Evolutionary conservation across 2,329 filamentous ascomycete species (phyloP), one percentile per base, ranked within the genome.

Genomic region (Sarocladium kiliense): DNA sequence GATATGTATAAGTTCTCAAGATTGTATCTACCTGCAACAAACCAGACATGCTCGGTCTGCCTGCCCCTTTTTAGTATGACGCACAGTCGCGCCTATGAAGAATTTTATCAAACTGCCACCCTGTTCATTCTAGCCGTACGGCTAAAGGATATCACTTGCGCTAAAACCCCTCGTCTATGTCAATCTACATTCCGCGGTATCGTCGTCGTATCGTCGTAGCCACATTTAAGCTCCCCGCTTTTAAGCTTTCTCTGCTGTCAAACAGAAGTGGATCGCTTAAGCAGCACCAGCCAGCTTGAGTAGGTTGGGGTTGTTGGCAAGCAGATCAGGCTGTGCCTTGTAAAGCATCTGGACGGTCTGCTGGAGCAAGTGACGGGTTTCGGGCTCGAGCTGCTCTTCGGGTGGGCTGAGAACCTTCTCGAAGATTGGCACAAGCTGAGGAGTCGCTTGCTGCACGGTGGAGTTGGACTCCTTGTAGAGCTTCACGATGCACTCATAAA

Each of bases 401-500:
- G 88, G 88, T 49, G 84, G 79, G 56, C 79, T 76, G 55, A 93
- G 78, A 18, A 92, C 88, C 65, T 88, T 78, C 66, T 89, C 82
- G 62, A 94, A 88, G 57, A 92, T 72, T 12, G 82, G 79, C 61
- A 91, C 74, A 56, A 94, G 77, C 66, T 84, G 79, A 36, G 84
- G 79, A 3, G 89, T 91, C 47, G 91, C 78, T 63, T 82, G 77
- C 70, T 86, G 82, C 47, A 92, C 80, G 2, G 84, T 87, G 12
- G 80, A 74, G 71, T 93, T 87, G 60, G 84, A 80, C 59, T 80
- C n/a, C 85, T 77, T 78, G 88, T 84, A 97, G 60, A 97, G 81
- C 71, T 88, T 86, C 71, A 89, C 87, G 65, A 99, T 87, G 83
- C 92, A 95, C 70, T 88, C 82, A 75, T 88, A 99, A 58, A 97